A percentile compares a stretch with the other conserved stretches of the same genome.
These are phyloP conservation scores for Emmonsiellopsis sp. DNA, from an alignment of 2,329 filamentous ascomycete species.

Conservation along the genomic window DNA sequence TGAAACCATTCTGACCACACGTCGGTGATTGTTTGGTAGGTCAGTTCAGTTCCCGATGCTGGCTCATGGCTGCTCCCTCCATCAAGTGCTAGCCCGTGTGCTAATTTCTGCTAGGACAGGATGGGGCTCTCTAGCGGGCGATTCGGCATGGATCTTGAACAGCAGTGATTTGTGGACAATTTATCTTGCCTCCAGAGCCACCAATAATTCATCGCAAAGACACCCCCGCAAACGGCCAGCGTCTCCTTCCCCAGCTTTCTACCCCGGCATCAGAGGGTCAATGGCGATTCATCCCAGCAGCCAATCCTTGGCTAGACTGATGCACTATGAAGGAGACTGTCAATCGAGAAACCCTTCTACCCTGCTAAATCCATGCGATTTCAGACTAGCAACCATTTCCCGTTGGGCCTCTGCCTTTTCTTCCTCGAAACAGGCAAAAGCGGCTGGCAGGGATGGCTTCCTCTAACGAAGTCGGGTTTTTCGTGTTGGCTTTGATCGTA, in stretches of 20 bases:
- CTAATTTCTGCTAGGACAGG: too few relatives aligned
- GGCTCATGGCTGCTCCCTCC: too few relatives aligned
- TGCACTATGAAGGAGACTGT: not conserved
- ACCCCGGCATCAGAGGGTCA: not conserved
- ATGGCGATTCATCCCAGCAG: not conserved
- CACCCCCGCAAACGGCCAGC: not conserved
- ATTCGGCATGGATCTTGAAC: not conserved
- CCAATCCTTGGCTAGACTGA: not conserved
- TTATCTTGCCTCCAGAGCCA: not conserved
- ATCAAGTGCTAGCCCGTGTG: too few relatives aligned
- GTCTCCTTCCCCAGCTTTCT: not conserved
- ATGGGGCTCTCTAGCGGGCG: too few relatives aligned
- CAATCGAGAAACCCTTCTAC: not conserved
- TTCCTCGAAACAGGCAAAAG: not conserved
- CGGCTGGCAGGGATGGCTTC: not conserved
- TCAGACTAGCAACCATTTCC: too few relatives aligned
- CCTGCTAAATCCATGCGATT: too few relatives aligned
- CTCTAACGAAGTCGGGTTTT: not conserved
- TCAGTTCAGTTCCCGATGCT: too few relatives aligned
- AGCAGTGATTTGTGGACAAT: not conserved
- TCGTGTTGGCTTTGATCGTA: not conserved
- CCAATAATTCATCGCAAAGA: not conserved
- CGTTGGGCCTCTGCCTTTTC: not conserved
- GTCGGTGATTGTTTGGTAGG: too few relatives aligned
- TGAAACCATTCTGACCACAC: too few relatives aligned